These are phyloP conservation scores for Trebouxia sp. DNA, from an alignment of 139 green algal species.

Conservation along the genomic window DNA sequence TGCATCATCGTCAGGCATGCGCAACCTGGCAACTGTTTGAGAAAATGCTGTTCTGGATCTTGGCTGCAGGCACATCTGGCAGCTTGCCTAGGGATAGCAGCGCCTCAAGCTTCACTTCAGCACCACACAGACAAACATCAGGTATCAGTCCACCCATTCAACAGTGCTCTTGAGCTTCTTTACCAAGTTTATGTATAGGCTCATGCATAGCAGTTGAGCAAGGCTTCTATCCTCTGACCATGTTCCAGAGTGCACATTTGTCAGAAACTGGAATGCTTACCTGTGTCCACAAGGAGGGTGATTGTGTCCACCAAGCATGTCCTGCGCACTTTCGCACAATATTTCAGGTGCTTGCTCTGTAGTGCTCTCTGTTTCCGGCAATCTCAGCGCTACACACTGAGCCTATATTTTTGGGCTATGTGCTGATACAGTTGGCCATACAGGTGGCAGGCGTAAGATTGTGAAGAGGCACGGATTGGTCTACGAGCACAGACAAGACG, in stretches of 20 bases:
- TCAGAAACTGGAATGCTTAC: no score
- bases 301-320: background rate
- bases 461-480: conserved; percentile 22
- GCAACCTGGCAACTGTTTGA: background rate
- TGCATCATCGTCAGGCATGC: background rate
- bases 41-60: no score
- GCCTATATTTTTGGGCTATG: no score
- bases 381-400: no score
- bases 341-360: no score
- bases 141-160: no score
- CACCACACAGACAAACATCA: background rate
- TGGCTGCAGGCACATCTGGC: background rate
- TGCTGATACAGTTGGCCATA: no score
- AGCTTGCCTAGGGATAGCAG: background rate
- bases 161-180: no score
- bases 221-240: background rate
- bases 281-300: no score
- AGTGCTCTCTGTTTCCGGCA: no score
- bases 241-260: background rate
- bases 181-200: background rate
- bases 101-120: background rate
- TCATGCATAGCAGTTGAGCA: background rate
- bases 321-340: background rate
- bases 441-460: conserved; percentile 16
- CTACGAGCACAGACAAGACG: conserved; percentile 37